These are phyloP conservation scores for Wallacemonas sp. DNA, from an alignment of 208 protist genomes.

Conservation along the genomic window DNA sequence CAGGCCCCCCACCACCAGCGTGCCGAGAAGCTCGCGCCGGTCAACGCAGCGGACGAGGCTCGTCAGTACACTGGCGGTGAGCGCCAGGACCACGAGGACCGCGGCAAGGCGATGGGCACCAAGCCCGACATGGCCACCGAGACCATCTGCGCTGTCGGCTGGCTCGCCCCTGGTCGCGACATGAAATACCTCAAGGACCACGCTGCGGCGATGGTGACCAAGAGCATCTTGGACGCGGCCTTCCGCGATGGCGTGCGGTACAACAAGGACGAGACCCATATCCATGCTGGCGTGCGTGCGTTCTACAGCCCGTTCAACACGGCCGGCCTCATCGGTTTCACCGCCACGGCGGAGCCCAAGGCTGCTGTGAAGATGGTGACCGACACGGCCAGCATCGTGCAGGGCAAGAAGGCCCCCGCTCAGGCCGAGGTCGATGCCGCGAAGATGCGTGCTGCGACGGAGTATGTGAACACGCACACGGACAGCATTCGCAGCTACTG, in stretches of 20 bases:
- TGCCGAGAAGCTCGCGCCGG: constrained; percentile 20
- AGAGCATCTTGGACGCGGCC: constrained; percentile 62
- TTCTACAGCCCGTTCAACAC: constrained; percentile 85
- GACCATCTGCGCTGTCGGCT: constrained; percentile 85
- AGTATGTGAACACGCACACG: constrained; percentile 53
- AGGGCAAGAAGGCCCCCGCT: constrained; percentile 38
- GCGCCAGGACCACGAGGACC: constrained; percentile 83
- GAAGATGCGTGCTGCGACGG: constrained; percentile 63
- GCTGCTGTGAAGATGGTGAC: constrained; percentile 63
- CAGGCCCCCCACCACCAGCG: constrained; percentile 65
- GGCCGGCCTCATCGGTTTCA: constrained; percentile 84
- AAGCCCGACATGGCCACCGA: constrained; percentile 87
- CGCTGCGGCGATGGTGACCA: constrained; percentile 70
- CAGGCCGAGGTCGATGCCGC: constrained; percentile 43
- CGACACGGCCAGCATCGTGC: constrained; percentile 50
- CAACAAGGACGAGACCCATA: constrained; percentile 37
- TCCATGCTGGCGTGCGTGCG: constrained; percentile 51
- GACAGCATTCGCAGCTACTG: constrained; percentile 82
- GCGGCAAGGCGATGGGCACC: constrained; percentile 81
- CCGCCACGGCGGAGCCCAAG: constrained; percentile 48
- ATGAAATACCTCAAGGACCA: constrained; percentile 56
- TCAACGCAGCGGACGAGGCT: constrained; percentile 47
- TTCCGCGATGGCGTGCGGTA: constrained; percentile 59
- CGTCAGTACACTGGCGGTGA: constrained; percentile 80
- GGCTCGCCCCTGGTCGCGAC: constrained; percentile 65